Percentiles rank a stretch among this genome's conserved stretches.
Evolutionary conservation across 163 green algal species (phyloP).

Genomic region (Chloroidium sp.): DNA sequence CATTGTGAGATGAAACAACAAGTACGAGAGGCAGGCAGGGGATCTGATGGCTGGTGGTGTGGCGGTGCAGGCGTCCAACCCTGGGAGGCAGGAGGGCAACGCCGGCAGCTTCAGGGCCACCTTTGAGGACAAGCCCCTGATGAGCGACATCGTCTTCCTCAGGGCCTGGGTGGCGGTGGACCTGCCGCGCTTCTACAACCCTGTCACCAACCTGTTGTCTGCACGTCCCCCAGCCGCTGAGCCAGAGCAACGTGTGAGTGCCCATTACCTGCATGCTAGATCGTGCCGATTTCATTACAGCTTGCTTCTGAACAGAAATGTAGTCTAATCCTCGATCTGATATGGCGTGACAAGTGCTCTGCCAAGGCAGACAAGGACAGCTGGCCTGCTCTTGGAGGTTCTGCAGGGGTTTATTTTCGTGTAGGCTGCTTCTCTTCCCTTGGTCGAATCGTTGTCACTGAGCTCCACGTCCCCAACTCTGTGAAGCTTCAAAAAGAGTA

Average conservation of each 20-base stretch:
- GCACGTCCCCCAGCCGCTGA: conserved; percentile 6
- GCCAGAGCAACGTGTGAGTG: neutral
- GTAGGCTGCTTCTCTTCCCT: no score
- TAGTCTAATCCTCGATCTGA: neutral
- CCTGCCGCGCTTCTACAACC: conserved; percentile 87
- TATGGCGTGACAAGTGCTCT: no score
- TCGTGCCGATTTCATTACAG: no score
- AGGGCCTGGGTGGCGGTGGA: conserved; percentile 82
- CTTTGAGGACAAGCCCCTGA: conserved; percentile 89
- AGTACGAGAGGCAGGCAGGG: neutral
- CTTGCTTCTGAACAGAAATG: conserved; percentile 3
- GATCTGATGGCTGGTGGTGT: neutral
- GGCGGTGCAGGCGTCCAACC: conserved; percentile 17
- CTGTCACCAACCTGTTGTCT: conserved; percentile 81
- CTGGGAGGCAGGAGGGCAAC: conserved; percentile 30
- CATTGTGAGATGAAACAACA: neutral
- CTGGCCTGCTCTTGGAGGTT: no score
- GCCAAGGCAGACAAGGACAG: no score
- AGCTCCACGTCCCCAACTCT: no score
- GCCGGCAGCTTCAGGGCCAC: conserved; percentile 65
- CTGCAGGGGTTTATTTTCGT: no score
- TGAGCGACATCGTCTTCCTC: conserved; percentile 77
- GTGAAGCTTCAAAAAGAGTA: no score
- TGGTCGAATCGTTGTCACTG: no score
- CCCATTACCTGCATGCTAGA: no score